Base-by-base conservation (phyloP, 495 filamentous ascomycete genomes). In the Penicillium flavigenum region DNA sequence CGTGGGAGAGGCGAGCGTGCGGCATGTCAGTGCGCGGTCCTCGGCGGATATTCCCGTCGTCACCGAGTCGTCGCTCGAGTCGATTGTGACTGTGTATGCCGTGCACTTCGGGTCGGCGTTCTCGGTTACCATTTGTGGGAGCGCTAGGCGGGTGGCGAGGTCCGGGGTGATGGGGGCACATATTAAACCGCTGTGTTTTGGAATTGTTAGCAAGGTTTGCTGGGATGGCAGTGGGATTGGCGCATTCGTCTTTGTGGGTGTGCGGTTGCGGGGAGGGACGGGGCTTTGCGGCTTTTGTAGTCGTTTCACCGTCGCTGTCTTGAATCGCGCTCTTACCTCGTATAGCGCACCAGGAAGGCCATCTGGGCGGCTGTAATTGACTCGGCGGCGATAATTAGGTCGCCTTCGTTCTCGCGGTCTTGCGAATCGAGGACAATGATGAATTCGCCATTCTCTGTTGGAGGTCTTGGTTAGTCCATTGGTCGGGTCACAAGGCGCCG, bases 321-420 rank as follows among this genome's bases (percentile, higher is more conserved):
- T n/a, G 51, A 49, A 45, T 57, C 51, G 50, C 10, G 43, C 45
- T 58, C 65, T 58, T 62, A 84, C 79, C 83, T 86, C 16, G 87
- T 86, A 68, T 96, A 83, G 27, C 92, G 89, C 62, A 98, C 83
- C 81, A 98, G 85, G 74, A 97, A 98, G 57, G 91, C 91, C 89
- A 92, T 92, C 72, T 98, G 92, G 50, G 89, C 82, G 16, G 90
- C 79, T 20, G 93, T 97, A 64, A 97, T 77, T 60, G 89, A 81
- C 34, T 91, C 80, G 22, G 92, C 95, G 50, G 95, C 90, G 65
- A 97, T 93, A 71, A 98, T 96, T 26, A 98, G 86, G 76, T 98
- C 94, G 64, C 91, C 95, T 80, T 98, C 95, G 74, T 98, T 98
- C 71, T 98, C 95, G 67, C 94, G 92, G 54, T 86, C 81, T 47